A percentile compares a stretch with the other conserved stretches of the same genome.
phyloP scores from a whole-genome alignment of 345 rosid genomes.

The Hirschfeldia incana region DNA sequence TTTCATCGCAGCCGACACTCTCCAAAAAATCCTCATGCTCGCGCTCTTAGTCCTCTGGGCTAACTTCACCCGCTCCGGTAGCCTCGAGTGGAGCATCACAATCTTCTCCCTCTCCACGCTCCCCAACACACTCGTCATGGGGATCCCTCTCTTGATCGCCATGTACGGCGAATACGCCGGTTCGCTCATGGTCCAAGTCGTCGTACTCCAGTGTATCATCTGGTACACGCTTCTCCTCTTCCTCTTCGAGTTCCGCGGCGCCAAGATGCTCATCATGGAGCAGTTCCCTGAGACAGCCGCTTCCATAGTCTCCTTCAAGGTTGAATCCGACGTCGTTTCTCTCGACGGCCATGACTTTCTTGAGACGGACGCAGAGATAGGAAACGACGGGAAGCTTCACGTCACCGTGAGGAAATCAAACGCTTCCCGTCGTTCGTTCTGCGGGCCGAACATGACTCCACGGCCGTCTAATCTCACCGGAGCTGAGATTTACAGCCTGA shows the following conservation, averaged over 20 bases:
- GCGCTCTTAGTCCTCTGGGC: conserved; percentile 65
- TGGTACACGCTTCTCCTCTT: conserved; percentile 98
- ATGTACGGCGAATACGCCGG: conserved; percentile 83
- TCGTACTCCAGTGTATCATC: conserved; percentile 91
- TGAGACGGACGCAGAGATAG: conserved; percentile 84
- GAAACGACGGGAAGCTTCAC: conserved; percentile 86
- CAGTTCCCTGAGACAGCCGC: conserved; percentile 97
- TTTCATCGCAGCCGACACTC: conserved; percentile 91
- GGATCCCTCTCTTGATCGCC: conserved; percentile 89
- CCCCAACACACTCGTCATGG: conserved; percentile 96
- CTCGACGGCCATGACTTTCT: conserved; percentile 77
- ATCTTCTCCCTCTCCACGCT: conserved; percentile 87
- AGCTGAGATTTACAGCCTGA: conserved; percentile 89
- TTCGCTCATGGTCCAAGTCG: conserved; percentile 88
- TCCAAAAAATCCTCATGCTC: conserved; percentile 79
- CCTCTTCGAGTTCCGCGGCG: conserved; percentile 89
- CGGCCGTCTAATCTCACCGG: conserved; percentile 91
- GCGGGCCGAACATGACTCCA: conserved; percentile 62
- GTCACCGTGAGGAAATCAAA: conserved; percentile 88
- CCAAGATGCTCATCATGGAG: conserved; percentile 85
- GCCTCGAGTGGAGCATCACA: conserved; percentile 92
- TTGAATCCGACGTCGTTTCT: conserved; percentile 86
- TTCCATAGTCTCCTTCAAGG: conserved; percentile 84
- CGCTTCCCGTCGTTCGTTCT: conserved; percentile 73
- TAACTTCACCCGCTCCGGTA: conserved; percentile 60